phyloP scores from a whole-genome alignment of 148 eudicot genomes.

The Beta vulgaris region DNA sequence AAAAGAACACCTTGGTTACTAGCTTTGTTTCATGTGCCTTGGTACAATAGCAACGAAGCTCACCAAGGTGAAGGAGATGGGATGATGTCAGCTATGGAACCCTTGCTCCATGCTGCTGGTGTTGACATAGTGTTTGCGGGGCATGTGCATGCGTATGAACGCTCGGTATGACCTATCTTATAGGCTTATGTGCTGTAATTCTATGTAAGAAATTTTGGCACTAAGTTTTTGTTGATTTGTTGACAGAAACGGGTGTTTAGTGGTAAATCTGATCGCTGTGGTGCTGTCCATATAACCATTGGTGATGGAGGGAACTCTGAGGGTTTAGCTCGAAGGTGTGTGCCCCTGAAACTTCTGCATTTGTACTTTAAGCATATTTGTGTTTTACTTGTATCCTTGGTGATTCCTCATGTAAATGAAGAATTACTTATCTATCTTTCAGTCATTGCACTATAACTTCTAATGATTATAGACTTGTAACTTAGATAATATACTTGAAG shows the following conservation, averaged over 20 bases:
- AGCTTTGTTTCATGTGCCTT: constrained; percentile 84
- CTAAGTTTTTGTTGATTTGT: constrained; percentile 1
- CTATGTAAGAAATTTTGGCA: not conserved
- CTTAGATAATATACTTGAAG: not conserved
- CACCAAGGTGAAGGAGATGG: constrained; percentile 92
- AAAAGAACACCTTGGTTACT: constrained; percentile 86
- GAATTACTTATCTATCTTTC: not conserved
- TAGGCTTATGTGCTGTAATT: not conserved
- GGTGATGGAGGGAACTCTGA: constrained; percentile 98
- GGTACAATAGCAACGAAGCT: constrained; percentile 93
- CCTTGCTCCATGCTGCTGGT: constrained; percentile 87
- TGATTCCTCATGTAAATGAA: not conserved
- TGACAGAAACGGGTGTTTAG: constrained; percentile 63
- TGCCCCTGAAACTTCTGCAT: not conserved
- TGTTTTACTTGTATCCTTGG: not conserved
- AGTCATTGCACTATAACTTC: not conserved
- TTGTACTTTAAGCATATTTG: not conserved
- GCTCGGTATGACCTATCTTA: constrained; percentile 53
- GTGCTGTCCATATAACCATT: constrained; percentile 90
- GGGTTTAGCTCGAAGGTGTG: constrained; percentile 82
- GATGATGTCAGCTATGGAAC: constrained; percentile 87
- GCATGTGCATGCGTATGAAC: constrained; percentile 97
- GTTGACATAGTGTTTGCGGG: constrained; percentile 83
- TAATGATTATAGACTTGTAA: not conserved
- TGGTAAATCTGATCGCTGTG: constrained; percentile 73